These are phyloP conservation scores for Podospora appendiculata DNA, from an alignment of 495 filamentous ascomycete genomes.

Conservation along the genomic window DNA sequence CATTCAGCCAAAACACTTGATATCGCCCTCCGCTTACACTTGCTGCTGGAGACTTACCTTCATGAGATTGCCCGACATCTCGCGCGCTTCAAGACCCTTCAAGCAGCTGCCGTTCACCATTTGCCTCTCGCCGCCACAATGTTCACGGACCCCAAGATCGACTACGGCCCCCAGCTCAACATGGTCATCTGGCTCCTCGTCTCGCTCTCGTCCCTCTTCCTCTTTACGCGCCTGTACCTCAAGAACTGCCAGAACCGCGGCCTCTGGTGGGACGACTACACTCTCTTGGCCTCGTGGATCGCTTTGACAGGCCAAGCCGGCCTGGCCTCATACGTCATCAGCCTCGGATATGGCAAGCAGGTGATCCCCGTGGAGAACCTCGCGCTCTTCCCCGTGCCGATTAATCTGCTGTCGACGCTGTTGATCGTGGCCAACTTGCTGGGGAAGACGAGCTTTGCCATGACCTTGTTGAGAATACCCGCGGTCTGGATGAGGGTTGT, in stretches of 20 bases:
- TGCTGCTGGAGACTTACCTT: too few relatives aligned
- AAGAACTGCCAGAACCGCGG: constrained; percentile 21
- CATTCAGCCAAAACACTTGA: not conserved
- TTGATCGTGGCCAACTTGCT: constrained; percentile 15
- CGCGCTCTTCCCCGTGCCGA: constrained; percentile 6
- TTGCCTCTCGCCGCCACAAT: not conserved
- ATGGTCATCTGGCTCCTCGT: constrained; percentile 16
- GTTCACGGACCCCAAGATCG: not conserved
- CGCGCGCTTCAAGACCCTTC: not conserved
- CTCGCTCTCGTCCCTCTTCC: constrained; percentile 16
- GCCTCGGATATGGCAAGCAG: constrained; percentile 22
- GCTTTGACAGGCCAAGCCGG: constrained; percentile 5
- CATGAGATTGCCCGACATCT: not conserved
- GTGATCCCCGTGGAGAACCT: constrained; percentile 13
- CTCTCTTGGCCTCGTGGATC: constrained; percentile 19
- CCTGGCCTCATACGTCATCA: constrained; percentile 13
- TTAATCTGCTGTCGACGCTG: constrained; percentile 14
- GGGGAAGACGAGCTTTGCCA: constrained; percentile 25
- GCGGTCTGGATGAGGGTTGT: constrained; percentile 10
- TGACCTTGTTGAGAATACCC: constrained; percentile 16
- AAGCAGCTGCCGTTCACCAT: not conserved
- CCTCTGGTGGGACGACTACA: constrained; percentile 26
- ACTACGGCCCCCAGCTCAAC: constrained; percentile 20
- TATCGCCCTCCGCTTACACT: too few relatives aligned
- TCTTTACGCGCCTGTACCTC: constrained; percentile 20